Evolutionary conservation across 2,329 filamentous ascomycete genomes (phyloP), one percentile per base, ranked within the genome.

Genomic region (Venturia nashicola): DNA sequence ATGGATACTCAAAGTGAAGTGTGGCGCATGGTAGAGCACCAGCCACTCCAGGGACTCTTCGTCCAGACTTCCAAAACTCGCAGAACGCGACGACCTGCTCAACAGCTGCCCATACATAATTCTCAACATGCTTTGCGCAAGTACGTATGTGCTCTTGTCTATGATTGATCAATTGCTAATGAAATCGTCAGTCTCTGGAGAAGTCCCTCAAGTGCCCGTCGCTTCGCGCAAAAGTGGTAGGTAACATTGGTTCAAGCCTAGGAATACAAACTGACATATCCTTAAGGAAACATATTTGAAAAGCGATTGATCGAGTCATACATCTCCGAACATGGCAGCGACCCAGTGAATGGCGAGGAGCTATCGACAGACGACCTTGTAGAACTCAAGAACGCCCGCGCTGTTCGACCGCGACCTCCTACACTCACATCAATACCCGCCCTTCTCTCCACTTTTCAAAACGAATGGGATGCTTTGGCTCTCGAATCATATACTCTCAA

Each of bases 381-480:
- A 71, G 87, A 91, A 68, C 83, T 99, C 75, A 91, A 94, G 78
- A 86, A 90, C 65, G 83, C 89, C 69, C 87, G 88, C 77, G 83
- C 91, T 69, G 90, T 97, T 67, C 89, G 89, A 70, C 93, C 94
- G 61, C 86, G 94, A 71, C 92, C 94, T 65, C 93, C 94, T 40
- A 92, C 91, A 42, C 86, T 97, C 71, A 97, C 94, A 63, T 99
- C 94, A 44, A 96, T 99, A 72, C 94, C 94, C 27, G 91, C 94
- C 20, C 84, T 99, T 64, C 88, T 99, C 64, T 89, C 90, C 61
- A 89, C 92, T 46, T 97, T 99, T 75, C 94, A 99, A 75, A 96
- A 96, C 75, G 94, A 99, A 81, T 99, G 94, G 94, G 94, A 99
- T 74, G 88, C 92, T 9, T 79, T 97, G 55, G 90, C 93, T 14